Base-by-base conservation (phyloP, 176 grass and related monocot species). In the Oryza longistaminata region DNA sequence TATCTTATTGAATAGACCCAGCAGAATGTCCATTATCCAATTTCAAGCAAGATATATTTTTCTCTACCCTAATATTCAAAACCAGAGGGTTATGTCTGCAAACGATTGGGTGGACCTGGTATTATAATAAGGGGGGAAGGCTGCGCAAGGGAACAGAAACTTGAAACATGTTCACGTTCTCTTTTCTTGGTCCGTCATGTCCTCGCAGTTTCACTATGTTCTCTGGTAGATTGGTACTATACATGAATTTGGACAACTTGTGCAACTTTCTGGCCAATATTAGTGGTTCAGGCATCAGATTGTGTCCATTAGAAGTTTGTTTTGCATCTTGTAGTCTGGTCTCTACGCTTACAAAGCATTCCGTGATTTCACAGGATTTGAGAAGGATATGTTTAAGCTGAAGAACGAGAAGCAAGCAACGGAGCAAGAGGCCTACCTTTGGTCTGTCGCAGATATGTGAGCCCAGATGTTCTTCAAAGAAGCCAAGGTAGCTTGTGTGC, bases 361-460 rank as follows among this genome's bases (percentile, higher is more conserved):
- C 11, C 21, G 40, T 46, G 74, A 81, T 8, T 65, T 79, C 87
- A 24, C 83, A 98, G 93, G 95, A 29, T 95, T 85, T 50, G 93
- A 95, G 91, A 98, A 92, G 85, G 95, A 92, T 45, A 84, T 81
- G 93, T 93, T 91, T 71, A 95, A 98, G 83, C 90, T 92, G 11
- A 90, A 95, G 85, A 95, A 95, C 26, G 96, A 98, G 15, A 95
- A 88, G 66, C 96, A 85, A 17, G 91, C 96, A 35, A 89, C 27
- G 7, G 93, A 95, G 70, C 89, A 84, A 70, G 96, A 98, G 49
- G 96, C 96, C 2, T 98, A 98, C 64, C 82, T 98, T 21, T 98
- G 93, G 96, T 98, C 93, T 3, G 96, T 98, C 6, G 82, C 96
- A 9, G 96, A 98, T 70, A 95, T 98, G 96, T 98, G 90, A 94